Evolutionary conservation across 1,284 basidiomycete species (phyloP).

Genomic region (Ganoderma meredithae): DNA sequence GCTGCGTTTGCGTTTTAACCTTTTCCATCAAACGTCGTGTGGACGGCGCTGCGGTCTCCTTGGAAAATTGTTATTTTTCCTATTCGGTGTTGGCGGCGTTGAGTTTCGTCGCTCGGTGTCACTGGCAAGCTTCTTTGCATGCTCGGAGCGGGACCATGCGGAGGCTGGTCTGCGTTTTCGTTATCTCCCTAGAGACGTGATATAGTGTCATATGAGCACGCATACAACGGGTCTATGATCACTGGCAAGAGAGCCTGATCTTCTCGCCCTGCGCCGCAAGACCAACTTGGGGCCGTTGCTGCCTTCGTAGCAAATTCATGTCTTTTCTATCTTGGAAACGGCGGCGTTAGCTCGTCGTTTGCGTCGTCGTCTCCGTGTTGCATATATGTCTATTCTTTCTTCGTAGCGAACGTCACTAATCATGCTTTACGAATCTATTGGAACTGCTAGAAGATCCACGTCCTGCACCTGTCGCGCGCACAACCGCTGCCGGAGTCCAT

Average conservation of each 20-base stretch:
- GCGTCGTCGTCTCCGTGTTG: not conserved
- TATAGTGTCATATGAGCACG: not conserved
- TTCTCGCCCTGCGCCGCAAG: not conserved
- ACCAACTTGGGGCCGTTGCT: not conserved
- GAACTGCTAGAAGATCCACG: slow-evolving; percentile 19
- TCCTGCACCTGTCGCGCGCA: slow-evolving; percentile 19
- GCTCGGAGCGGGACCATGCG: not conserved
- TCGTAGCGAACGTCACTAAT: slow-evolving; percentile 14
- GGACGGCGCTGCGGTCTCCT: not conserved
- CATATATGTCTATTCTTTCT: not conserved
- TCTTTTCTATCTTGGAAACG: not conserved
- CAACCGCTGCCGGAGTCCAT: slow-evolving; percentile 25
- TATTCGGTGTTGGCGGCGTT: not conserved
- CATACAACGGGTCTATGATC: not conserved
- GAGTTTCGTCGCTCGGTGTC: not conserved
- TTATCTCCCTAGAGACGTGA: not conserved
- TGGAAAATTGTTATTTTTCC: not conserved
- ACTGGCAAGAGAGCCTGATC: not conserved
- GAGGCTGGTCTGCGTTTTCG: not conserved
- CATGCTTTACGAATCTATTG: not conserved
- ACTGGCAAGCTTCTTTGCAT: not conserved
- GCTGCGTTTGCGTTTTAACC: not conserved
- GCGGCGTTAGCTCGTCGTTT: too few relatives aligned
- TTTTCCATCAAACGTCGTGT: not conserved
- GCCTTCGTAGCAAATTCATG: not conserved